Percentiles rank a stretch among this genome's conserved stretches.
Evolutionary conservation across 345 rosid species (phyloP).

Genomic region (Moricandia arvensis): DNA sequence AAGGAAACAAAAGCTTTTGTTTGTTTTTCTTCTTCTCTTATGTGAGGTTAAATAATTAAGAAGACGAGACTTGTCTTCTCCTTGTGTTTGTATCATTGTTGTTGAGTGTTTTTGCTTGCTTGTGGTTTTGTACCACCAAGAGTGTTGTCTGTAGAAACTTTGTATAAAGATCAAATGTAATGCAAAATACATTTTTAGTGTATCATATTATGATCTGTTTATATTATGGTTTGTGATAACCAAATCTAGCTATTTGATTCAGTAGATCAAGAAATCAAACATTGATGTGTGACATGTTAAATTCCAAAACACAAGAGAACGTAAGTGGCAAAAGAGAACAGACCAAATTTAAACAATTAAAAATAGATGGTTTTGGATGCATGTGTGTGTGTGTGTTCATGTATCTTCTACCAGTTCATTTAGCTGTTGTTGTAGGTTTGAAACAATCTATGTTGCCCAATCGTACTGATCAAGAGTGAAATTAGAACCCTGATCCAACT

Average conservation of each 20-base stretch:
- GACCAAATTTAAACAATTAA: conserved; percentile 17
- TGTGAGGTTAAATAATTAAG: conserved; percentile 28
- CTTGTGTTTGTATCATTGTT: conserved; percentile 10
- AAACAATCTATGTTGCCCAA: conserved; percentile 88
- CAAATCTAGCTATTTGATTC: conserved; percentile 12
- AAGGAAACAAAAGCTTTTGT: background rate
- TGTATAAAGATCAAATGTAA: conserved; percentile 30
- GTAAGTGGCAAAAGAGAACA: conserved; percentile 7
- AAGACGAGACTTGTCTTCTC: conserved; percentile 16
- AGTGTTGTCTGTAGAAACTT: conserved; percentile 15
- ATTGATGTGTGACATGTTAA: conserved; percentile 5
- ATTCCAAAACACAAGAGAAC: conserved; percentile 14
- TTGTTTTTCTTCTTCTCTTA: background rate
- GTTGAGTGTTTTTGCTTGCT: conserved; percentile 26
- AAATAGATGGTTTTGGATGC: conserved; percentile 20
- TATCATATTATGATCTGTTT: background rate
- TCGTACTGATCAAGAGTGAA: conserved; percentile 56
- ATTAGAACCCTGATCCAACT: background rate
- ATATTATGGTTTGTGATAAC: background rate
- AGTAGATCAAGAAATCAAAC: background rate
- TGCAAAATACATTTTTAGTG: background rate
- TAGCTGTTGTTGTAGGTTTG: conserved; percentile 62
- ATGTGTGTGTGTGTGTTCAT: conserved; percentile 9
- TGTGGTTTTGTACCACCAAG: conserved; percentile 6
- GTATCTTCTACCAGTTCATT: conserved; percentile 6